Base-by-base conservation (phyloP, 2,329 filamentous ascomycete species). In the Bipolaris bicolor region DNA sequence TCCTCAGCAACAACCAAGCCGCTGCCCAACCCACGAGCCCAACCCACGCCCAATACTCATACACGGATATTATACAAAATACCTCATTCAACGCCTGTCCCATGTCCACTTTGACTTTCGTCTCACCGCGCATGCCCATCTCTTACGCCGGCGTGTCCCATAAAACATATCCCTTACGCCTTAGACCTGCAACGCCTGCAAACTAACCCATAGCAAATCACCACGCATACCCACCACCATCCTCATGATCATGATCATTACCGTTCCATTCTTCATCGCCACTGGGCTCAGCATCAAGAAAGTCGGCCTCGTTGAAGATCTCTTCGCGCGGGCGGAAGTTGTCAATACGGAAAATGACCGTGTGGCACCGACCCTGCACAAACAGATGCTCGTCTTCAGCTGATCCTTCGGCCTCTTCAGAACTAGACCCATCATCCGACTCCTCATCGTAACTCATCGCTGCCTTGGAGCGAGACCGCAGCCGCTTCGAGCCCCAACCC, bases 291-390 rank as follows among this genome's bases (percentile, higher is more conserved):
- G 80, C 81, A 62, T 88, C 85, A 13, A 90, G 74, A 65, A 94
- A 93, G 70, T 94, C 90, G 1, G 83, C 85, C 80, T 92, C 90
- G 20, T 83, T 83, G 62, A 83, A 90, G 59, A 89, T 86, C 22
- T 83, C 78, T 76, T 92, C 90, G 2, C 82, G 82, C 5, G 88
- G 87, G 58, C 91, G 88, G 69, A 90, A 84, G 71, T 93, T 93
- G 74, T 93, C 90, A 63, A 93, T 88, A 43, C 86, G 80, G 41
- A 93, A 83, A 58, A 90, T 84, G 16, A 93, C 89, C 5, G 86
- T 81, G 39, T 87, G 82, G 68, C 90, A 94, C 63, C 88, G 81
- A 1, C 89, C 89, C 59, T 93, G 90, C 24, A 88, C 76, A 55
- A 82, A 81, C 0, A 49, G 41, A 5, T 60, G 54, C n/a, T 66